Conservation (phyloP, 805 yeast genomes). For the Metschnikowia lochheadii region DNA sequence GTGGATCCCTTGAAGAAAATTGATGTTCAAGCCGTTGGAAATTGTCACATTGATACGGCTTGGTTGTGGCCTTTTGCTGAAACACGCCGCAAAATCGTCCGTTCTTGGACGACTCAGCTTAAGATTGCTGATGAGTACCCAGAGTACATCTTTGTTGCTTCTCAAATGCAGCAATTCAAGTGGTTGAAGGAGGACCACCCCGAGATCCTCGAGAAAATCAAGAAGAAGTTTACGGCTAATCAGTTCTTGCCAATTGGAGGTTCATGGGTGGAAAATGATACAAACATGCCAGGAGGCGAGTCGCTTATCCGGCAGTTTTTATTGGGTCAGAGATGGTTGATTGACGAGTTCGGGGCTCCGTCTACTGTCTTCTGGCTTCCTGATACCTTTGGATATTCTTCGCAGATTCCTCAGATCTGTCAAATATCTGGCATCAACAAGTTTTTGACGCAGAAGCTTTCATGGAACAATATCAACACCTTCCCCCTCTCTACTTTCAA, state of each 20-base stretch:
- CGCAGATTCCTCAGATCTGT: constrained; percentile 92
- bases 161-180: constrained; percentile 93
- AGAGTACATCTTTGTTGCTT: constrained; percentile 89
- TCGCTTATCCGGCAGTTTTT: constrained; percentile 83
- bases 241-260: constrained; percentile 93
- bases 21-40: constrained; percentile 83
- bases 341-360: constrained; percentile 71
- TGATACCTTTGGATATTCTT: constrained; percentile 94
- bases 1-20: constrained; percentile 34
- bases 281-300: constrained; percentile 94
- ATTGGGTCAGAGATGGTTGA: constrained; percentile 83
- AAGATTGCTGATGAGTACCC: constrained; percentile 83
- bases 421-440: constrained; percentile 79
- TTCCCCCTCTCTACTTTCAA: constrained; percentile 90
- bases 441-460: constrained; percentile 87
- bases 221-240: constrained; percentile 63
- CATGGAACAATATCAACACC: constrained; percentile 92
- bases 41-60: constrained; percentile 96
- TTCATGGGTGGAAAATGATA: constrained; percentile 96
- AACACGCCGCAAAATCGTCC: constrained; percentile 83
- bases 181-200: constrained; percentile 92
- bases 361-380: constrained; percentile 90
- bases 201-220: constrained; percentile 58
- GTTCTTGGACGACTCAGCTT: constrained; percentile 94
- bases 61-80: constrained; percentile 99